Base-by-base conservation (phyloP, 2,329 filamentous ascomycete species). In the Sporothrix humicola region DNA sequence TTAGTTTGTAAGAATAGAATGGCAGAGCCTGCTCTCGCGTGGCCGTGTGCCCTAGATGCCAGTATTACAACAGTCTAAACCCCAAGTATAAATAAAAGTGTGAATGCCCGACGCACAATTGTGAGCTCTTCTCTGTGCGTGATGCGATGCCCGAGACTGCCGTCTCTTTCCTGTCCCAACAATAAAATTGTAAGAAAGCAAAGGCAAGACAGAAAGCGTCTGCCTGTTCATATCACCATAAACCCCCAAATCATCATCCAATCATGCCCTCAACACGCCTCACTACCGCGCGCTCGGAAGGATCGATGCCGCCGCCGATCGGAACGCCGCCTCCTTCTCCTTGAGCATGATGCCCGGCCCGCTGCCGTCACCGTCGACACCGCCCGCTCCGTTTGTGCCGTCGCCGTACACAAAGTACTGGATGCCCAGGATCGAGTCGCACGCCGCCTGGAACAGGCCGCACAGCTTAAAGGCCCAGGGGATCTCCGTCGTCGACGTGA, bases 391-490 rank as follows among this genome's bases (percentile, higher is more conserved):
- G 54, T 42, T 31, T 15, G 71, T 70, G 5, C 86, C 86, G 69
- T 87, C 84, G 12, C 90, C 90, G 80, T 92, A 94, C 82, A 91
- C 84, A 78, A 87, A 86, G 81, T 93, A 95, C 80, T 96, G 93
- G 17, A 91, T 81, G 1, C 92, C 93, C 63, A 96, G 85, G 76
- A 92, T 90, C 68, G 86, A 82, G 83, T 97, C 93, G 82, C 93
- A 95, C 26, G 84, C 84, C 23, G 92, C 92, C 84, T 96, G 93
- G 82, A 96, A 94, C 72, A 94, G 85, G 76, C 92, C 93, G 79
- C 93, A 95, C 23, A 93, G 82, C 84, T 95, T 95, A 82, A 96
- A 97, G 1, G 92, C 89, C 87, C 87, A 87, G 0, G 93, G 93
- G 46, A 96, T 93, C 78, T 87, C 85, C 3, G 88, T 88, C 0